Evolutionary conservation across 768 basidiomycete genomes (phyloP).

Genomic region (Gloeophyllum trabeum): DNA sequence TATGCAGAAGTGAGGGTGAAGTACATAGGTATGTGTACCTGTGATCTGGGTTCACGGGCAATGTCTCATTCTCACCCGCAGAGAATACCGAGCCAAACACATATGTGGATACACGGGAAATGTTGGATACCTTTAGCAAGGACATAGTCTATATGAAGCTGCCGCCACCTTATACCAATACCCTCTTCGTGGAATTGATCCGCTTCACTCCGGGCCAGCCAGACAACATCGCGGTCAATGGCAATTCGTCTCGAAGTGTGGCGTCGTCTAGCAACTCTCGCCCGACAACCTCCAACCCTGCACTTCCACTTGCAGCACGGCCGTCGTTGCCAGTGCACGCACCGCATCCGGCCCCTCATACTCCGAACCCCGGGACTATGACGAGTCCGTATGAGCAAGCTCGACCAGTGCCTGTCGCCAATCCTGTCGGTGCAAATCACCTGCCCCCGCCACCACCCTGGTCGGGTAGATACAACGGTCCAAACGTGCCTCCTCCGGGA

Average conservation of each 20-base stretch:
- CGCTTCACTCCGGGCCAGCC: slow-evolving; percentile 45
- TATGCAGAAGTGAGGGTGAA: slow-evolving; percentile 71
- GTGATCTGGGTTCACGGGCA: slow-evolving; percentile 1
- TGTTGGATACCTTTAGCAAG: slow-evolving; percentile 66
- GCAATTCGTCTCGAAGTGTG: slow-evolving; percentile 5
- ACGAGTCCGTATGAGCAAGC: too few relatives aligned
- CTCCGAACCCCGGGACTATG: too few relatives aligned
- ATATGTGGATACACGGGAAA: slow-evolving; percentile 63
- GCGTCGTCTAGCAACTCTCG: neutral
- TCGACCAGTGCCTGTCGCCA: too few relatives aligned
- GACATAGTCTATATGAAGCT: slow-evolving; percentile 61
- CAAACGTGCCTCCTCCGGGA: slow-evolving; percentile 16
- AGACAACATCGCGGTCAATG: slow-evolving; percentile 21
- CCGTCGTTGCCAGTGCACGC: too few relatives aligned
- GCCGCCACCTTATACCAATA: slow-evolving; percentile 49
- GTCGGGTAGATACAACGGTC: slow-evolving; percentile 19
- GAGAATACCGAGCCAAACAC: slow-evolving; percentile 40
- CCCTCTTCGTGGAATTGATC: slow-evolving; percentile 67
- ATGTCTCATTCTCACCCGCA: slow-evolving; percentile 14
- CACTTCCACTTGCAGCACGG: too few relatives aligned
- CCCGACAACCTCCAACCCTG: neutral
- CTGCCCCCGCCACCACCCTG: slow-evolving; percentile 26
- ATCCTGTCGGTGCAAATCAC: too few relatives aligned
- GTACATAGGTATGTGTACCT: slow-evolving; percentile 36
- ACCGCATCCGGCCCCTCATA: too few relatives aligned